A percentile compares a stretch with the other conserved stretches of the same genome.
Evolutionary conservation across 148 eudicot species (phyloP).

Genomic region (Gaultheria prostrata): DNA sequence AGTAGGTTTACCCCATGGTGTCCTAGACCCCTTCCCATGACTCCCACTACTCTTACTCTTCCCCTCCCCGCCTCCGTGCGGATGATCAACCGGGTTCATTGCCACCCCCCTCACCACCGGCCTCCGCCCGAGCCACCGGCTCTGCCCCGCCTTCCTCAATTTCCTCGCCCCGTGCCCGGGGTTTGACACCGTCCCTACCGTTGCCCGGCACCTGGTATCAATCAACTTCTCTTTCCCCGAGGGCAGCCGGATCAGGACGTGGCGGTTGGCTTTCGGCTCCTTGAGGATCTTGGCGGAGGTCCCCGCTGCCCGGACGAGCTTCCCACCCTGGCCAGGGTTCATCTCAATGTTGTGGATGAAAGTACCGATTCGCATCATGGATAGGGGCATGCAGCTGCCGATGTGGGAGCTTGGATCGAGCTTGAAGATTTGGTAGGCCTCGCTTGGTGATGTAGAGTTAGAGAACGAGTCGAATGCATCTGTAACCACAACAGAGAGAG

Average conservation of each 20-base stretch:
- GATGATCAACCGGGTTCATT: conserved; percentile 92
- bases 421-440: conserved; percentile 44
- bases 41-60: conserved; percentile 70
- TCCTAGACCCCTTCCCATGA: conserved; percentile 40
- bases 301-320: conserved; percentile 83
- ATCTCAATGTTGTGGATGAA: conserved; percentile 79
- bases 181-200: conserved; percentile 66
- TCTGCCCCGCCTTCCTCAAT: conserved; percentile 73
- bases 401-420: conserved; percentile 70
- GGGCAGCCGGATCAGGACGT: conserved; percentile 54
- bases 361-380: conserved; percentile 79
- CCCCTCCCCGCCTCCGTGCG: conserved; percentile 96
- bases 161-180: conserved; percentile 54
- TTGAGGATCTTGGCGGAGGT: conserved; percentile 75
- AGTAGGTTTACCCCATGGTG: conserved; percentile 91
- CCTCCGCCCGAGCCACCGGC: conserved; percentile 71
- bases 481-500: background rate
- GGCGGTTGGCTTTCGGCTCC: conserved; percentile 41
- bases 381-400: conserved; percentile 76
- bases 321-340: conserved; percentile 75
- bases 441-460: conserved; percentile 15
- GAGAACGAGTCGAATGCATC: conserved; percentile 18
- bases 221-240: conserved; percentile 64
- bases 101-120: conserved; percentile 89
- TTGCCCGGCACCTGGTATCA: conserved; percentile 66